Percentiles rank a stretch among this genome's conserved stretches.
Evolutionary conservation across 2,329 filamentous ascomycete species (phyloP).

Genomic region (Trichoderma asperellum): DNA sequence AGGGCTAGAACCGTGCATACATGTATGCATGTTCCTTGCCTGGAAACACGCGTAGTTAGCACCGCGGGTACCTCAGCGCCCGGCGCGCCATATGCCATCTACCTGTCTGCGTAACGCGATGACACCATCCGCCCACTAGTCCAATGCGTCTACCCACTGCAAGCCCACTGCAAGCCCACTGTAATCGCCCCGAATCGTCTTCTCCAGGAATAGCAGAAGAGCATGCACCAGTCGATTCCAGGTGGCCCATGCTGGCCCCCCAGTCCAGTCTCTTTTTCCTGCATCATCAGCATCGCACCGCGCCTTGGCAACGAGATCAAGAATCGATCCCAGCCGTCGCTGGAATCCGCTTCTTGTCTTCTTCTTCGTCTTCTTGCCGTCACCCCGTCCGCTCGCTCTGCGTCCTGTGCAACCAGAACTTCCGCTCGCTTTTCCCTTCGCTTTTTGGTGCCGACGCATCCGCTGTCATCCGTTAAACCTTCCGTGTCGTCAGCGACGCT

Average conservation of each 20-base stretch:
- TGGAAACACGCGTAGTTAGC: background rate
- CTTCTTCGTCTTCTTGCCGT: constrained; percentile 1
- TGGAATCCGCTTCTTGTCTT: constrained; percentile 7
- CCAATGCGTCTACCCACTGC: background rate
- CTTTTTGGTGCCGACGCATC: constrained; percentile 9
- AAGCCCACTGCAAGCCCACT: background rate
- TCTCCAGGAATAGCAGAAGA: constrained; percentile 9
- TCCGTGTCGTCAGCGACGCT: constrained; percentile 17
- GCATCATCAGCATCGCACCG: constrained; percentile 8
- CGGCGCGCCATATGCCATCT: background rate
- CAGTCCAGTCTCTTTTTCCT: background rate
- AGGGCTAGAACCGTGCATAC: background rate
- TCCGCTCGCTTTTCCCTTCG: constrained; percentile 18
- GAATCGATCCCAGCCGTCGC: background rate
- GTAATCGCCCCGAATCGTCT: constrained; percentile 9
- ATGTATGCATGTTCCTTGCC: background rate
- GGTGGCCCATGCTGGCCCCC: background rate
- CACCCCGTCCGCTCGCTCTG: constrained; percentile 2
- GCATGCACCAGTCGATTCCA: background rate
- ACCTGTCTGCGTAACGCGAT: background rate
- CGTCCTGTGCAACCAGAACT: background rate
- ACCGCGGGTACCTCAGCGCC: background rate
- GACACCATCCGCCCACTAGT: background rate
- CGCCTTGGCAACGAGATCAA: background rate
- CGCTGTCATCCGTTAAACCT: constrained; percentile 1